Evolutionary conservation across 106 monocot genomes (phyloP), one percentile per base, ranked within the genome.

Genomic region (Platanthera guangdongensis): DNA sequence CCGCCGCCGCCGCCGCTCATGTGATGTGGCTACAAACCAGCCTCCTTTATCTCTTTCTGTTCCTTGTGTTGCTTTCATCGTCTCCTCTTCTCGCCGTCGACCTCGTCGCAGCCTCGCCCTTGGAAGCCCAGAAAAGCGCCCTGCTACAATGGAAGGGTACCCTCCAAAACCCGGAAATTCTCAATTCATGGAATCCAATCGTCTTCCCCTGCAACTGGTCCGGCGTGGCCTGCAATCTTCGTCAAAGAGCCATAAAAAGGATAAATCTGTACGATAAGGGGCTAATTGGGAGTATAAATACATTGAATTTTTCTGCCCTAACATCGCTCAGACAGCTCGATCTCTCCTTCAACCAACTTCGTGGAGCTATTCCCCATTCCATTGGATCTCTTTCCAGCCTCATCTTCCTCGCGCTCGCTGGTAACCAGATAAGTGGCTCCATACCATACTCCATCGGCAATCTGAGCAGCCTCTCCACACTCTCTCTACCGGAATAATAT

Each of bases 61-160:
- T 39, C 39, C 39, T 39, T 39, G 39, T 39, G 39, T 3, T 3
- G 39, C 39, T 39, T 39, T 39, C 39, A 39, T 3, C 39, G 39
- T 39, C 2, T 39, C 1, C 39, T 39, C 1, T 39, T 39, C 39
- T 39, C 39, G 39, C 39, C 39, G 39, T 39, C 25, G 0, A n/a
- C n/a, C n/a, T 25, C 39, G 39, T 39, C 39, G 39, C 1, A 39
- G 39, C 53, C 14, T 53, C 53, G 14, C 53, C 53, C 2, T 59
- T 76, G 0, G 62, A n/a, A 4, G 47, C 57, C 18, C 76, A 76
- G 49, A 32, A 68, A 32, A 39, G 28, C 7, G 63, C 78, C 28
- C 78, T 78, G 39, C 69, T 78, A 3, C 65, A 70, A 12, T 78
- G 77, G 78, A 78, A 52, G 32, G 50, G 68, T 16, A 65, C 78